These are phyloP conservation scores for Clavariopsis aquatica DNA, from an alignment of 495 filamentous ascomycete genomes.

Conservation along the genomic window DNA sequence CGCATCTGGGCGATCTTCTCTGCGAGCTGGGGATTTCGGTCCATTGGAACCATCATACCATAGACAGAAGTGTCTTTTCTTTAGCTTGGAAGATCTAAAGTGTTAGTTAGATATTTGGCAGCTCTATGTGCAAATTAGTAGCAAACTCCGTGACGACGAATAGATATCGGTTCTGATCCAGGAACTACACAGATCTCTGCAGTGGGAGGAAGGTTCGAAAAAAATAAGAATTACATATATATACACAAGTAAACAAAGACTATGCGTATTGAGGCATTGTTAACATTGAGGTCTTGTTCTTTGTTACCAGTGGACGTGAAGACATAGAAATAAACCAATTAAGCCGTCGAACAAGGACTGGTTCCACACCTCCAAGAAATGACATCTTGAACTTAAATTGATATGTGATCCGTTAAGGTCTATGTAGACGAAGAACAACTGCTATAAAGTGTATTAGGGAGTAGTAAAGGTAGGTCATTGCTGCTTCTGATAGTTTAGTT, in stretches of 20 bases:
- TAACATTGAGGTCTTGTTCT: constrained; percentile 17
- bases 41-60: background rate
- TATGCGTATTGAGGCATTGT: background rate
- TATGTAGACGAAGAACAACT: no score
- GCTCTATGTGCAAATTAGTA: no score
- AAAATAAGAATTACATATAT: constrained; percentile 18
- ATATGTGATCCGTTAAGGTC: no score
- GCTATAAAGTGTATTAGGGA: no score
- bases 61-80: background rate
- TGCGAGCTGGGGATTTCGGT: constrained; percentile 18
- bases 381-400: no score
- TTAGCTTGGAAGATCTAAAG: no score
- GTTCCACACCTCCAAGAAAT: no score
- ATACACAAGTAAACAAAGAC: constrained; percentile 24
- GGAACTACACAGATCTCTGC: constrained; percentile 11
- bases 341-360: no score
- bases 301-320: constrained; percentile 12
- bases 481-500: no score
- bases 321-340: background rate
- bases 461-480: no score
- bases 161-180: constrained; percentile 6
- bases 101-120: no score
- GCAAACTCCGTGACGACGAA: background rate
- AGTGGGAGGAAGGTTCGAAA: background rate
- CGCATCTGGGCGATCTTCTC: constrained; percentile 41